Evolutionary conservation across 179 eudicot species (phyloP).

Genomic region (Pouteria campechiana): DNA sequence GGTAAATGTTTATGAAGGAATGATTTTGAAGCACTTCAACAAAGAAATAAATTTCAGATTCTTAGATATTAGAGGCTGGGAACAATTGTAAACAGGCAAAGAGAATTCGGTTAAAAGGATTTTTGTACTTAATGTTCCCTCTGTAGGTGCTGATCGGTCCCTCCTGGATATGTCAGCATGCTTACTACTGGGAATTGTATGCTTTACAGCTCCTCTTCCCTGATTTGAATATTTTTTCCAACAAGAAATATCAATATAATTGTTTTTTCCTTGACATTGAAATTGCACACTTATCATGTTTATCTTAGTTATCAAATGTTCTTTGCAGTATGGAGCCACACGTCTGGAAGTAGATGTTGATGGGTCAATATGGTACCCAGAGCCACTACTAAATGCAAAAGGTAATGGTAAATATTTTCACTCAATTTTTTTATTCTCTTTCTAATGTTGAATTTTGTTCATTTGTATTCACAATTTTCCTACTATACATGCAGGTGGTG

Average conservation of each 20-base stretch:
- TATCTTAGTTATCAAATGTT: constrained; percentile 13
- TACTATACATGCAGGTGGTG: constrained; percentile 23
- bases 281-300: background rate
- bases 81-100: too few species aligned
- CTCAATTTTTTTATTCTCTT: background rate
- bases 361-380: constrained; percentile 70
- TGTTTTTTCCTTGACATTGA: background rate
- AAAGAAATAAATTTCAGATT: too few species aligned
- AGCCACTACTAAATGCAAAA: constrained; percentile 36
- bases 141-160: background rate
- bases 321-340: constrained; percentile 73
- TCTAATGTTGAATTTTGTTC: background rate
- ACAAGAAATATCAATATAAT: background rate
- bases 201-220: background rate
- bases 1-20: too few species aligned
- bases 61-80: too few species aligned
- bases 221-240: background rate
- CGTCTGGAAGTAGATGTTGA: constrained; percentile 70
- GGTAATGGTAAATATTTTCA: constrained; percentile 30
- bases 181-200: background rate
- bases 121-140: too few species aligned
- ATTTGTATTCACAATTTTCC: background rate
- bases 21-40: too few species aligned
- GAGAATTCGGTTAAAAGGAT: too few species aligned
- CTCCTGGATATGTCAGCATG: background rate